phyloP scores from a whole-genome alignment of 164 flowering plant genomes.

The Liquidambar formosana region DNA sequence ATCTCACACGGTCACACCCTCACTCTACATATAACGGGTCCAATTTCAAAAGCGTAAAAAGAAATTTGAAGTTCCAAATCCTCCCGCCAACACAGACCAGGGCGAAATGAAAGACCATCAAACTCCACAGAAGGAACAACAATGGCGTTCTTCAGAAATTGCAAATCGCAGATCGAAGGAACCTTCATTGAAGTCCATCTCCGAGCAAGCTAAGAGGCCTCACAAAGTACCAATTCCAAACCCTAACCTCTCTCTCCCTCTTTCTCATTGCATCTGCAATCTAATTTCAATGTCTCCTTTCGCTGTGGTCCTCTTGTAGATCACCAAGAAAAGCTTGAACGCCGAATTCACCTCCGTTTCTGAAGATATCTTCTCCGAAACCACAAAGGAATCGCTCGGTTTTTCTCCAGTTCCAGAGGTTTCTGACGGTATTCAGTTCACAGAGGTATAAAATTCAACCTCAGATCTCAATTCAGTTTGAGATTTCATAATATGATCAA shows the following conservation, averaged over 20 bases:
- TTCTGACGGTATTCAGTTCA: slow-evolving; percentile 5
- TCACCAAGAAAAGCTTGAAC: slow-evolving; percentile 27
- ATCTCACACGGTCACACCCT: too few species aligned
- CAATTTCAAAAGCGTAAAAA: neutral
- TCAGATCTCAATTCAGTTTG: neutral
- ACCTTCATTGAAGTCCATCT: neutral
- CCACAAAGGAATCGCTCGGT: slow-evolving; percentile 9
- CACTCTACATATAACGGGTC: too few species aligned
- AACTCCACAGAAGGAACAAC: slow-evolving; percentile 31
- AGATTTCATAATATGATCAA: too few species aligned
- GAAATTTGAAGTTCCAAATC: neutral
- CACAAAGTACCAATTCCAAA: slow-evolving; percentile 18
- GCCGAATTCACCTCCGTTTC: slow-evolving; percentile 11
- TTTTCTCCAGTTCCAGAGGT: slow-evolving; percentile 14
- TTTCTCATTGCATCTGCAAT: neutral
- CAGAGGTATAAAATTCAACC: slow-evolving; percentile 6
- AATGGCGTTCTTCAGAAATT: slow-evolving; percentile 11
- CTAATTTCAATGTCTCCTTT: too few species aligned
- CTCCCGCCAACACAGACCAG: slow-evolving; percentile 25
- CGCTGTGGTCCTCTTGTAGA: slow-evolving; percentile 8
- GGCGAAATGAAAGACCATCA: slow-evolving; percentile 26
- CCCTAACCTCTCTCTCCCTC: neutral
- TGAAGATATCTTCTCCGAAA: slow-evolving; percentile 11
- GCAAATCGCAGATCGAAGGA: slow-evolving; percentile 25
- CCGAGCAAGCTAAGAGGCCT: slow-evolving; percentile 17